These are phyloP conservation scores for Litsea cubeba DNA, from an alignment of 164 flowering plant species.

Conservation along the genomic window DNA sequence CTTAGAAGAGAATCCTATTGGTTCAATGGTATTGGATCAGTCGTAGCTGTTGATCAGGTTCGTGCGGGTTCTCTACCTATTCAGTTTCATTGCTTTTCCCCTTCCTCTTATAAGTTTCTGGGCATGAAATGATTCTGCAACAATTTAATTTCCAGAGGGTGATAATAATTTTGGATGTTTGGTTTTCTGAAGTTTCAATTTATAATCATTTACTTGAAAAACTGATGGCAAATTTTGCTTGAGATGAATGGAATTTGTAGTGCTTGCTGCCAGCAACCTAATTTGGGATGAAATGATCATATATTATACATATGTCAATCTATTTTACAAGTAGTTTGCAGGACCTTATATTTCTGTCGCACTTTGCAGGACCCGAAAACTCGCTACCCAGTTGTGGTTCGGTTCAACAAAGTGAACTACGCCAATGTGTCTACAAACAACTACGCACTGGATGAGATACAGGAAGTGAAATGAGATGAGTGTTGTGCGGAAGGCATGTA, in stretches of 20 bases:
- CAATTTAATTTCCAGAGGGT: too few species aligned
- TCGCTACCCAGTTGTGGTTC: constrained; percentile 89
- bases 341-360: not conserved
- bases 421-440: constrained; percentile 94
- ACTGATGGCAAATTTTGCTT: not conserved
- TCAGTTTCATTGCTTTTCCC: not conserved
- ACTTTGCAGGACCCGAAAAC: constrained; percentile 67
- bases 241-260: not conserved
- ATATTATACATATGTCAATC: too few species aligned
- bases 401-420: constrained; percentile 89
- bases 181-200: not conserved
- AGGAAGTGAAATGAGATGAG: constrained; percentile 52
- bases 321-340: too few species aligned
- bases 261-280: too few species aligned
- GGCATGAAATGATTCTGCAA: too few species aligned
- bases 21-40: constrained; percentile 88
- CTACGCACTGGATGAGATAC: constrained; percentile 91
- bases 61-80: not conserved
- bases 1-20: constrained; percentile 93
- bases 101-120: too few species aligned
- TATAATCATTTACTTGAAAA: not conserved
- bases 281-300: too few species aligned
- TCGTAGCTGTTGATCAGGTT: constrained; percentile 96
- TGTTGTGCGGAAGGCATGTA: not conserved
- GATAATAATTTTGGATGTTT: not conserved